Percentiles rank a stretch among this genome's conserved stretches.
These are phyloP conservation scores for Poteriospumella lacustris DNA, from an alignment of 108 stramenopile genomes.

Conservation along the genomic window DNA sequence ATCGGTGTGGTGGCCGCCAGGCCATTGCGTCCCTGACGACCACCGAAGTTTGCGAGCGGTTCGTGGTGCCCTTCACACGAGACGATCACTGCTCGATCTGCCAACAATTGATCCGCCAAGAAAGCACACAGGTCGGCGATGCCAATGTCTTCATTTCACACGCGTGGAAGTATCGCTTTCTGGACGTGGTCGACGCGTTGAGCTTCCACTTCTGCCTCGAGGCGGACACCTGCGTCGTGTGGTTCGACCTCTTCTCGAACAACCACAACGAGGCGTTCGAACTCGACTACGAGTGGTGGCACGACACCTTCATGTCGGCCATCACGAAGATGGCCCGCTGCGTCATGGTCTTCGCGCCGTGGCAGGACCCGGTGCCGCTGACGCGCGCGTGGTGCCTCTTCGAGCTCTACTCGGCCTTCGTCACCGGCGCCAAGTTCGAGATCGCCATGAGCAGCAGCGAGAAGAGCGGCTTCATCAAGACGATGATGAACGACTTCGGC, in stretches of 20 bases:
- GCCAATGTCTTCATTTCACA: constrained; percentile 25
- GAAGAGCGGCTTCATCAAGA: neutral
- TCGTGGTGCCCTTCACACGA: neutral
- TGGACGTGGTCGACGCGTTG: neutral
- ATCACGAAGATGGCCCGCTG: neutral
- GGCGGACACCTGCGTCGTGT: too few relatives aligned
- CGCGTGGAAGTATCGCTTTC: constrained; percentile 3
- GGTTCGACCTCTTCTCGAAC: constrained; percentile 14
- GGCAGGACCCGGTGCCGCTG: constrained; percentile 13
- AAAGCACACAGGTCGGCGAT: neutral
- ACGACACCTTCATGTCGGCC: constrained; percentile 12
- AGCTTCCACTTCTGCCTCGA: neutral
- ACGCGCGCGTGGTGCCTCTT: constrained; percentile 27
- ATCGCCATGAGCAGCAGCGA: constrained; percentile 5
- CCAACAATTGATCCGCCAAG: neutral
- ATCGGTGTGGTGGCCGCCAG: constrained; percentile 16
- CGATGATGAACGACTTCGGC: neutral
- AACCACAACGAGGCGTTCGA: neutral
- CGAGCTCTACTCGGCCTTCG: neutral
- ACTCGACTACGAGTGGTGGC: neutral
- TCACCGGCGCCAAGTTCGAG: neutral
- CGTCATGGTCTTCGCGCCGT: constrained; percentile 5
- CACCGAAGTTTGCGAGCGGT: neutral
- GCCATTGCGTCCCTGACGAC: neutral
- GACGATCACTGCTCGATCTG: neutral